These are phyloP conservation scores for Colletotrichum cordylinicola DNA, from an alignment of 2,329 filamentous ascomycete genomes.

Conservation along the genomic window DNA sequence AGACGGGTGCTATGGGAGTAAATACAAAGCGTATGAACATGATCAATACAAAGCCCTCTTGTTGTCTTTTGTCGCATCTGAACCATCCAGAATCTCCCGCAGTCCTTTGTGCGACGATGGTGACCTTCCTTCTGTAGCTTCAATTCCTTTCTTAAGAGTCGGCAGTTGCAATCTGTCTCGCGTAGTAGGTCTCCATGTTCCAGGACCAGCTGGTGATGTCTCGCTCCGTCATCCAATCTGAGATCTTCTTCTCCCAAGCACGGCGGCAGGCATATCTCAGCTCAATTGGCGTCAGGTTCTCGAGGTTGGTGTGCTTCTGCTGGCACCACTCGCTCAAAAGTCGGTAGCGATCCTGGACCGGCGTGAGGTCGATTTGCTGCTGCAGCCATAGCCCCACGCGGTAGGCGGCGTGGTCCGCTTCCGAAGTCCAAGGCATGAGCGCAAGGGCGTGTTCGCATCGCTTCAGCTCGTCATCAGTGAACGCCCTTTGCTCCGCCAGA, in stretches of 20 bases:
- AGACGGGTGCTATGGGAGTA: not conserved
- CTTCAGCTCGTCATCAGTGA: not conserved
- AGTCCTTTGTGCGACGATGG: not conserved
- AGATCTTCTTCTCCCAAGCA: not conserved
- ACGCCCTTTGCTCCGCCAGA: fast-evolving
- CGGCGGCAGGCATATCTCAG: not conserved
- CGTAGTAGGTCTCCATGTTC: not conserved
- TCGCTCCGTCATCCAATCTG: not conserved
- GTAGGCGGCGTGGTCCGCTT: not conserved
- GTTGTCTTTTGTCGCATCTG: not conserved
- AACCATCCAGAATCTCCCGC: not conserved
- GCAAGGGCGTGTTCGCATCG: not conserved
- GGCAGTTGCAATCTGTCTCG: not conserved
- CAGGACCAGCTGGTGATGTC: not conserved
- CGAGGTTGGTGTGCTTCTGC: not conserved
- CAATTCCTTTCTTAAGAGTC: fast-evolving
- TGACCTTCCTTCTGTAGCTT: not conserved
- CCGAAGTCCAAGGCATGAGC: not conserved
- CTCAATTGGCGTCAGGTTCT: not conserved
- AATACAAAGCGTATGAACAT: not conserved
- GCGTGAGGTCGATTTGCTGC: not conserved
- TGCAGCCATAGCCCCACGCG: not conserved
- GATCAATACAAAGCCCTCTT: not conserved
- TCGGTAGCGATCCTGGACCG: not conserved
- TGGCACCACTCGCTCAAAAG: not conserved